phyloP scores from a whole-genome alignment of 257 asterid species.

The Phtheirospermum japonicum region DNA sequence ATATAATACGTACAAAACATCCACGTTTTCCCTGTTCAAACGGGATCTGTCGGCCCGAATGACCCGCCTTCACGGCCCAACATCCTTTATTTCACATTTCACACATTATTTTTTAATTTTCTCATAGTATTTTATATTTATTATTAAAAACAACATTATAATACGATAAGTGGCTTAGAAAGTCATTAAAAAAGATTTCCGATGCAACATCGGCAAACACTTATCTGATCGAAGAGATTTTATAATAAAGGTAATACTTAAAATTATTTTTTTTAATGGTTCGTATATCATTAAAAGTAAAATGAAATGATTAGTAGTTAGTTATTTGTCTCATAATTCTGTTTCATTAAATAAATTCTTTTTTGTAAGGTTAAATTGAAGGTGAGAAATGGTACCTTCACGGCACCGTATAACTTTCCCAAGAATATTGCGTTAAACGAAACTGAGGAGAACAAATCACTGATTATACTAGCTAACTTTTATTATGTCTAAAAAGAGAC shows the following conservation, averaged over 20 bases:
- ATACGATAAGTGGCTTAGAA: not conserved
- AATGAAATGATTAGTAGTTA: not conserved
- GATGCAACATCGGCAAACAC: too few relatives aligned
- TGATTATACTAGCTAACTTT: too few relatives aligned
- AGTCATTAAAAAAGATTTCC: too few relatives aligned
- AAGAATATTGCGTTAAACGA: too few relatives aligned
- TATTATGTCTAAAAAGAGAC: too few relatives aligned
- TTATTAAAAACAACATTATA: not conserved
- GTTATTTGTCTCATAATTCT: not conserved
- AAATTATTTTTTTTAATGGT: not conserved
- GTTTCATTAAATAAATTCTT: not conserved
- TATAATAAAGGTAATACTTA: too few relatives aligned
- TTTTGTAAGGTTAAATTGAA: too few relatives aligned
- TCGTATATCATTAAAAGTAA: not conserved
- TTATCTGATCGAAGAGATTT: too few relatives aligned
- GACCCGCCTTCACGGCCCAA: conserved; percentile 17
- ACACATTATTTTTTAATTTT: not conserved
- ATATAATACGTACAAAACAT: conserved; percentile 8
- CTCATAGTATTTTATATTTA: not conserved
- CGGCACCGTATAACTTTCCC: too few relatives aligned
- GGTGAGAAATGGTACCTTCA: too few relatives aligned
- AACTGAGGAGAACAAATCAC: too few relatives aligned
- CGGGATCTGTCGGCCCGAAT: conserved; percentile 36
- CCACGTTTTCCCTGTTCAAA: conserved; percentile 22
- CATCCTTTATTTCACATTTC: not conserved